Base-by-base conservation (phyloP, 805 yeast species). In the Ogataea sp. region DNA sequence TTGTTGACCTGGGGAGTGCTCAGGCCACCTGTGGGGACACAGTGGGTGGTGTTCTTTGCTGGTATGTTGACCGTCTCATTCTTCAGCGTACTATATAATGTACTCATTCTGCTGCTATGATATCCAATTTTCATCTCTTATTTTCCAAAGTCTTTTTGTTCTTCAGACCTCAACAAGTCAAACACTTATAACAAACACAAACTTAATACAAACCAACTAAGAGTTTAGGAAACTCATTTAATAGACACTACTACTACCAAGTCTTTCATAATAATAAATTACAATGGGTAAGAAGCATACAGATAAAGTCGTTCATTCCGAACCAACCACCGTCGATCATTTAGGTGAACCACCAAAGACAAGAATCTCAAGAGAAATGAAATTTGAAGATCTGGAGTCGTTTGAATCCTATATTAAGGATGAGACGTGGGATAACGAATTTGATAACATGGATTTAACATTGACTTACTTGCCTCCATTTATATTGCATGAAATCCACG, bases 391-490 rank as follows among this genome's bases (percentile, higher is more conserved):
- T 38, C 60, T 83, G 43, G 66, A 65, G 16, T 68, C 75, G 15
- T 83, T 83, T 52, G 86, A 79, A 53, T 66, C 69, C 20, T 83
- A 67, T 56, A 64, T 83, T 43, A 70, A 78, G 52, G 84, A 79
- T 54, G 89, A 81, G 53, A 75, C 83, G 3, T 80, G 84, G 72
- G 89, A 82, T 57, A 78, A 81, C 45, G 89, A 83, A 43, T 78
- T 73, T 48, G 84, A 78, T 53, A 72, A 78, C 50, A 63, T 79
- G 47, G 83, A 80, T 53, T 83, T 84, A 28, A 79, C 74, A 45
- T 64, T 82, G 43, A 67, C 66, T 37, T 83, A 83, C 59, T 68
- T 75, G 52, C 93, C 93, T 17, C 90, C 90, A 37, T 83, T 83
- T 55, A 73, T 83, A 36, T 47, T 80, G 56, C 71, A 73, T 46